phyloP scores from a whole-genome alignment of 2,329 filamentous ascomycete species.

The Arthroderma sp. region DNA sequence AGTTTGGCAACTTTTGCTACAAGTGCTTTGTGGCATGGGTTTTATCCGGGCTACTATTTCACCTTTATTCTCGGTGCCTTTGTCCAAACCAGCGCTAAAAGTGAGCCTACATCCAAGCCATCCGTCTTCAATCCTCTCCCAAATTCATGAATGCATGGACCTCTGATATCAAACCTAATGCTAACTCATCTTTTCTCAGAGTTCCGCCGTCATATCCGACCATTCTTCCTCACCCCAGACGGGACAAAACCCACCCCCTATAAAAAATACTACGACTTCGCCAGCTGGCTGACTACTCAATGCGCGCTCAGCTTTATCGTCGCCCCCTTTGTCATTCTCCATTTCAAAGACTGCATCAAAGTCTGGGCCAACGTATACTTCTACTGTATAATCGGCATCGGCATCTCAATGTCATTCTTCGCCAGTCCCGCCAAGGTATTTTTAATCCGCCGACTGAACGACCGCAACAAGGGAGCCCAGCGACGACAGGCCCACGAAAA shows the following conservation, averaged over 20 bases:
- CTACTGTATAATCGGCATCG: constrained; percentile 61
- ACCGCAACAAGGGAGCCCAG: constrained; percentile 28
- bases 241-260: constrained; percentile 52
- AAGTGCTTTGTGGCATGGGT: constrained; percentile 95
- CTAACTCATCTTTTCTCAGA: constrained; percentile 41
- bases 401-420: constrained; percentile 58
- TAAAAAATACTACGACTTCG: constrained; percentile 79
- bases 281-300: constrained; percentile 64
- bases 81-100: constrained; percentile 85
- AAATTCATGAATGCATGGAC: too few relatives aligned
- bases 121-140: neutral
- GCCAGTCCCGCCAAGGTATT: constrained; percentile 57
- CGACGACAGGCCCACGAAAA: neutral
- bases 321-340: constrained; percentile 73
- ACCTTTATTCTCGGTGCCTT: constrained; percentile 81
- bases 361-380: constrained; percentile 84
- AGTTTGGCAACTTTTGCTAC: constrained; percentile 89
- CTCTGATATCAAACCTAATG: constrained; percentile 4
- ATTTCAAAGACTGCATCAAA: constrained; percentile 53
- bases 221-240: constrained; percentile 77
- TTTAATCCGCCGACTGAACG: constrained; percentile 47
- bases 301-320: constrained; percentile 70
- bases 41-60: constrained; percentile 93
- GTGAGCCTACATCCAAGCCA: constrained; percentile 36
- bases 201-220: constrained; percentile 74